These are phyloP conservation scores for Spencermartinsiella ligniputridi DNA, from an alignment of 1,139 yeast species.

Conservation along the genomic window DNA sequence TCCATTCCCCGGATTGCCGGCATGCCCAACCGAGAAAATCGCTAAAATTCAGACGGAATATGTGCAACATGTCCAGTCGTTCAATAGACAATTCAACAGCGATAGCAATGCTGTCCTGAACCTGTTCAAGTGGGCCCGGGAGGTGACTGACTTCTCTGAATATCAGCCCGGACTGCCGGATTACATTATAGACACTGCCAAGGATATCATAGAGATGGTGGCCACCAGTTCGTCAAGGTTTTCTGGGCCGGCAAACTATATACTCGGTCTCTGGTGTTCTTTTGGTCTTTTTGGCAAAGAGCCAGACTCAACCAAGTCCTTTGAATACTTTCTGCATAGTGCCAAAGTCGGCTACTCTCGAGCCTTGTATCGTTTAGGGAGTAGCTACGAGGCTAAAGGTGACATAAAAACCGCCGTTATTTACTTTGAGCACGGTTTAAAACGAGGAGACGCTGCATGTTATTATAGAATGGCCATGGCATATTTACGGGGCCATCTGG, in stretches of 20 bases:
- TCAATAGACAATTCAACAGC: not conserved
- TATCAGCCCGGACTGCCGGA: constrained; percentile 27
- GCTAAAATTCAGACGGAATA: constrained; percentile 24
- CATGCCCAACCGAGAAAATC: constrained; percentile 27
- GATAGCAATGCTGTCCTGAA: not conserved
- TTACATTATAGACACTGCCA: constrained; percentile 25
- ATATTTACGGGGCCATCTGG: constrained; percentile 33
- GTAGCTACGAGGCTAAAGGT: constrained; percentile 31
- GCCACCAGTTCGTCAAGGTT: constrained; percentile 19
- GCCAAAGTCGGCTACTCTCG: constrained; percentile 33
- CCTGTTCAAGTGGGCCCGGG: constrained; percentile 35
- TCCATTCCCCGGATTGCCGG: constrained; percentile 30
- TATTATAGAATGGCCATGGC: constrained; percentile 36
- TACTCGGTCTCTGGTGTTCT: constrained; percentile 30
- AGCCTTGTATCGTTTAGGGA: constrained; percentile 35
- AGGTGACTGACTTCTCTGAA: constrained; percentile 30
- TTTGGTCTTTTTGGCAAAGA: constrained; percentile 28
- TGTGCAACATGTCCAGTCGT: constrained; percentile 18
- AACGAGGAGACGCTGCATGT: constrained; percentile 34
- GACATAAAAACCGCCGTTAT: constrained; percentile 28
- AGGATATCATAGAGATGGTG: constrained; percentile 24
- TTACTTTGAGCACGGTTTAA: constrained; percentile 33
- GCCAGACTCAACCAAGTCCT: constrained; percentile 22
- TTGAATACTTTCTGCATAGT: constrained; percentile 29
- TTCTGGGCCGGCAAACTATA: constrained; percentile 30